Evolutionary conservation across 768 basidiomycete genomes (phyloP).

Genomic region (Phylloporus arenicola): DNA sequence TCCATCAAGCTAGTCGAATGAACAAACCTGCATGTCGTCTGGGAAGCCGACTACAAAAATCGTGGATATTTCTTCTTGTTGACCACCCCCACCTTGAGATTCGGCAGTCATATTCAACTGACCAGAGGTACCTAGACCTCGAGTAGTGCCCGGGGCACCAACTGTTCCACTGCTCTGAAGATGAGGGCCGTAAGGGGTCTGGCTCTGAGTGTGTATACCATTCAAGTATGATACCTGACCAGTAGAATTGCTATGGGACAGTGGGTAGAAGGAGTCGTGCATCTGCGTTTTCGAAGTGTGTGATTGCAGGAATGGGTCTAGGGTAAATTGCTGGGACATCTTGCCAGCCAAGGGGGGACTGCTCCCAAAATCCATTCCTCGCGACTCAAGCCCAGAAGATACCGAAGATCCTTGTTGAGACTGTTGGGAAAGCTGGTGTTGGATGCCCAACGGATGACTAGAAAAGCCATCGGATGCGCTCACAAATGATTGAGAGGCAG

Average conservation of each 20-base stretch:
- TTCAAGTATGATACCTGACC: constrained; percentile 35
- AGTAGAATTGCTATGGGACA: constrained; percentile 28
- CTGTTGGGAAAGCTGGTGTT: constrained; percentile 33
- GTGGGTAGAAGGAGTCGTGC: constrained; percentile 31
- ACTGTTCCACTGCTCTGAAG: constrained; percentile 41
- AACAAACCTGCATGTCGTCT: constrained; percentile 92
- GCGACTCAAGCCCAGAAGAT: constrained; percentile 24
- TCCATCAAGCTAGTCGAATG: constrained; percentile 4
- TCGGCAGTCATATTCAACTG: constrained; percentile 25
- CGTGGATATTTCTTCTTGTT: constrained; percentile 87
- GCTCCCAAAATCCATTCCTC: constrained; percentile 31
- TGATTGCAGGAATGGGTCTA: constrained; percentile 32
- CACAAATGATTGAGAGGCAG: constrained; percentile 23
- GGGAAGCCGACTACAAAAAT: constrained; percentile 99
- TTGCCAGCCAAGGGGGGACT: constrained; percentile 23
- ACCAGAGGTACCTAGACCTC: constrained; percentile 27
- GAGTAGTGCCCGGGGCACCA: constrained; percentile 16
- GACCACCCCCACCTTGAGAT: constrained; percentile 20
- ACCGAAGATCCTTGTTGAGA: constrained; percentile 27
- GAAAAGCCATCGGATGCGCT: constrained; percentile 23
- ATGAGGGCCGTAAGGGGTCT: constrained; percentile 73
- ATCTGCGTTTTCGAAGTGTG: constrained; percentile 25
- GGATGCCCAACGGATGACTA: constrained; percentile 26
- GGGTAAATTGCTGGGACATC: constrained; percentile 27
- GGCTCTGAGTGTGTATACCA: constrained; percentile 54